phyloP scores from a whole-genome alignment of 2,329 filamentous ascomycete genomes.

The Hymenoscyphus fraxineus region DNA sequence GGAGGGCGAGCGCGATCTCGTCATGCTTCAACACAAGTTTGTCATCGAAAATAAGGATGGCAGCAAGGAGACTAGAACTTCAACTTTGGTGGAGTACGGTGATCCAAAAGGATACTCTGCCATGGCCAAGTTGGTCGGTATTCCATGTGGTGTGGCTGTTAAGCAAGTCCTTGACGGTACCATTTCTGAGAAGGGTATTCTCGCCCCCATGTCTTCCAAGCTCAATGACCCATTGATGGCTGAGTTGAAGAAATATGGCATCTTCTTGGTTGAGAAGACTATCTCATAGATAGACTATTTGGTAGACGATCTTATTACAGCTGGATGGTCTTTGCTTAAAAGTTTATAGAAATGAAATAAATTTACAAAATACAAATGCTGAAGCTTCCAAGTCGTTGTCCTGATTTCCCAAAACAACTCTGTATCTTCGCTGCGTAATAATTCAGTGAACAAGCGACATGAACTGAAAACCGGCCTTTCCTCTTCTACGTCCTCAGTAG shows the following conservation, averaged over 20 bases:
- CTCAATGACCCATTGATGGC: slow-evolving; percentile 72
- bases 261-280: slow-evolving; percentile 68
- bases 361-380: neutral
- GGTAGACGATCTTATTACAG: neutral
- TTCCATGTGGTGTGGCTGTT: slow-evolving; percentile 72
- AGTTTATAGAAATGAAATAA: slow-evolving; percentile 1
- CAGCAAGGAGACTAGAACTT: slow-evolving; percentile 70
- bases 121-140: slow-evolving; percentile 80
- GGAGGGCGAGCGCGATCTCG: slow-evolving; percentile 74
- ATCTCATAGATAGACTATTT: slow-evolving; percentile 32
- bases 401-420: no score
- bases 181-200: slow-evolving; percentile 66
- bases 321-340: slow-evolving; percentile 1
- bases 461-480: no score
- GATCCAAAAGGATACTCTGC: slow-evolving; percentile 71
- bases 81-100: slow-evolving; percentile 80
- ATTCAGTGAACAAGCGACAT: no score
- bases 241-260: slow-evolving; percentile 73
- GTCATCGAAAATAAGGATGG: slow-evolving; percentile 81
- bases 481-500: no score
- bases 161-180: slow-evolving; percentile 74
- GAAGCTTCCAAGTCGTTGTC: neutral
- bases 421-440: no score
- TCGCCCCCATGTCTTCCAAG: slow-evolving; percentile 72
- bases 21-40: slow-evolving; percentile 79